Evolutionary conservation across 2,329 filamentous ascomycete genomes (phyloP), one percentile per base, ranked within the genome.

Genomic region (Pestalotiopsis sp.): DNA sequence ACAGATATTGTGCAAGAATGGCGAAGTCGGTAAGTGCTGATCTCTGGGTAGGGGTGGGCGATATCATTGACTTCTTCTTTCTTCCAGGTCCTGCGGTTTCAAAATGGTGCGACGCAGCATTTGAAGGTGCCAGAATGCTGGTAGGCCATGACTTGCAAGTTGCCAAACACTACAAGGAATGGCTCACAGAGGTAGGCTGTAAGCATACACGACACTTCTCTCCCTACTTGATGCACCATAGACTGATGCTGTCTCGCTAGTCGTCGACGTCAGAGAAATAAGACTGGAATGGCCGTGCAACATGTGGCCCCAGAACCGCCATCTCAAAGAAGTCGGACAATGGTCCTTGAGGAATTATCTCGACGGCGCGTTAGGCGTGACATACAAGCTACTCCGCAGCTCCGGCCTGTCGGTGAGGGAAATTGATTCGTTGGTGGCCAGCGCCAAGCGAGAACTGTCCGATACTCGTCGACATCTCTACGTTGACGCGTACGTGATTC

Each of bases 151-250:
- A 61, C 2, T 3, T 61, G 1, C 27, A 61, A 2, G 31, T n/a
- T 13, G 59, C 25, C 17, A 31, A 61, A 17, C 9, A 58, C 25
- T 61, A n/a, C n/a, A 61, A 38, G 27, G 11, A 12, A 38, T 61
- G 59, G 23, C 31, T 38, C 0, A 31, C 31, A 4, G 59, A 61
- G 39, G 31, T 38, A 61, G 59, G 59, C 1, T 61, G 59, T 38
- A 20, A 31, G 23, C 20, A 13, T 4, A 31, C 7, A 2, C 31
- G 7, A 9, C 31, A 31, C 7, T 9, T 31, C 7, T 2, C 7
- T 31, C 1, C 1, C 1, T 9, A 2, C 31, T 31, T 2, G 7
- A 9, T 2, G 0, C 31, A 9, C 2, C 31, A 9, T 1, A 23
- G 49, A 25, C 61, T 45, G 9, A 23, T 14, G 2, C 23, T 14